These are phyloP conservation scores for Penicillium sp. DNA, from an alignment of 2,329 filamentous ascomycete species.

Conservation along the genomic window DNA sequence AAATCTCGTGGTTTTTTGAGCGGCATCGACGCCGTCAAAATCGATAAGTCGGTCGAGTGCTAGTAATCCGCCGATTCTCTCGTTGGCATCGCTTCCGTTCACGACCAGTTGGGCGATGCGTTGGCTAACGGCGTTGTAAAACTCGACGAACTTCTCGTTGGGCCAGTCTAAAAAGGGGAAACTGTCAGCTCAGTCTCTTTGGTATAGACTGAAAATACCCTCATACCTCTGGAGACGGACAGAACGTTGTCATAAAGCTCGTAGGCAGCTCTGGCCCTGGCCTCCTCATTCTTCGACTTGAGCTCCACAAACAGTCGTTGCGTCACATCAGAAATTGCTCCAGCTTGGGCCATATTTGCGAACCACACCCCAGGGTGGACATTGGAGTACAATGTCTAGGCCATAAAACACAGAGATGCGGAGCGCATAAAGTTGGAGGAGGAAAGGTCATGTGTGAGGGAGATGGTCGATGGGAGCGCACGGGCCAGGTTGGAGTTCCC, in stretches of 20 bases:
- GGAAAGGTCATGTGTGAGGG: constrained; percentile 30
- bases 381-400: constrained; percentile 41
- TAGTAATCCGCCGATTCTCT: constrained; percentile 87
- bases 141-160: constrained; percentile 73
- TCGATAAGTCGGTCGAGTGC: constrained; percentile 92
- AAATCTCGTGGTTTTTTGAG: constrained; percentile 91
- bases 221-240: constrained; percentile 48
- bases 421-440: constrained; percentile 26
- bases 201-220: background rate
- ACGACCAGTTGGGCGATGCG: constrained; percentile 74
- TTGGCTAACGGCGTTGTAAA: constrained; percentile 66
- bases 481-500: constrained; percentile 22
- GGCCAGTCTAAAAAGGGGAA: constrained; percentile 63
- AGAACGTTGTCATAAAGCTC: constrained; percentile 51
- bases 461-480: constrained; percentile 23
- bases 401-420: constrained; percentile 20
- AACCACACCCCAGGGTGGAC: constrained; percentile 39
- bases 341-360: constrained; percentile 49
- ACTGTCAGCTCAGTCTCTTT: constrained; percentile 13
- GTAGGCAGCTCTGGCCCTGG: constrained; percentile 49
- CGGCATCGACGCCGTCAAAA: constrained; percentile 92
- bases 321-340: constrained; percentile 50
- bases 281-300: constrained; percentile 57
- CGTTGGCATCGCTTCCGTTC: constrained; percentile 81
- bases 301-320: constrained; percentile 60